These are phyloP conservation scores for Phaseolus lunatus DNA, from an alignment of 306 rosid genomes.

Conservation along the genomic window DNA sequence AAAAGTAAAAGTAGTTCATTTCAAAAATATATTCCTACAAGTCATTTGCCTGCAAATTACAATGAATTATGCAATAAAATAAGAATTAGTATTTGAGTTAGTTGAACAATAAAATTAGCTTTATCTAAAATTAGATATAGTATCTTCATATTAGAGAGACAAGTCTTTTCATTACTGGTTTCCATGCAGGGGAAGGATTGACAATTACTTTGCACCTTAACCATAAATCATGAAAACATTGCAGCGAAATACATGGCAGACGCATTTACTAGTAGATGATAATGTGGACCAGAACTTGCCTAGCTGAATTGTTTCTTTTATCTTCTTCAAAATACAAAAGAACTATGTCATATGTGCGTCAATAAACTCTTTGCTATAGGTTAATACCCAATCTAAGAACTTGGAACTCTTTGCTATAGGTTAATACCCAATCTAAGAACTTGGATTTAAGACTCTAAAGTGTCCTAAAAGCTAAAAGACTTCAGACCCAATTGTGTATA, in stretches of 20 bases:
- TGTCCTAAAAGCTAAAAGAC: no score
- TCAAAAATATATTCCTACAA: slow-evolving; percentile 23
- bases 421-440: neutral
- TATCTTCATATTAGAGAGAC: slow-evolving; percentile 19
- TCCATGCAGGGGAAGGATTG: slow-evolving; percentile 37
- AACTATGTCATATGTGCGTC: neutral
- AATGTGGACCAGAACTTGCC: slow-evolving; percentile 29
- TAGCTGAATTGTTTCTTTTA: slow-evolving; percentile 31
- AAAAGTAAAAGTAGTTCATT: slow-evolving; percentile 5
- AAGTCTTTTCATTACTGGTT: slow-evolving; percentile 1
- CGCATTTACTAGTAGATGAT: slow-evolving; percentile 23
- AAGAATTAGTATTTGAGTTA: slow-evolving; percentile 9
- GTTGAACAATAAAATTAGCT: neutral
- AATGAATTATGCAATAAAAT: neutral
- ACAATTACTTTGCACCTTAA: slow-evolving; percentile 40
- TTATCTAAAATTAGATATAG: neutral
- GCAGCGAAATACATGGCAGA: slow-evolving; percentile 36
- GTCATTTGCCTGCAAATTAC: slow-evolving; percentile 32
- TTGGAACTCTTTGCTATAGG: slow-evolving; percentile 5
- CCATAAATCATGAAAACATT: slow-evolving; percentile 45
- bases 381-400: slow-evolving; percentile 1
- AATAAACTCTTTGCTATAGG: neutral
- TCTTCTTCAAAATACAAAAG: slow-evolving; percentile 1
- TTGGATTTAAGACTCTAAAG: neutral
- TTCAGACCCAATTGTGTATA: neutral